Conservation (phyloP, 148 eudicot genomes). For the Vaccinium myrtillus region DNA sequence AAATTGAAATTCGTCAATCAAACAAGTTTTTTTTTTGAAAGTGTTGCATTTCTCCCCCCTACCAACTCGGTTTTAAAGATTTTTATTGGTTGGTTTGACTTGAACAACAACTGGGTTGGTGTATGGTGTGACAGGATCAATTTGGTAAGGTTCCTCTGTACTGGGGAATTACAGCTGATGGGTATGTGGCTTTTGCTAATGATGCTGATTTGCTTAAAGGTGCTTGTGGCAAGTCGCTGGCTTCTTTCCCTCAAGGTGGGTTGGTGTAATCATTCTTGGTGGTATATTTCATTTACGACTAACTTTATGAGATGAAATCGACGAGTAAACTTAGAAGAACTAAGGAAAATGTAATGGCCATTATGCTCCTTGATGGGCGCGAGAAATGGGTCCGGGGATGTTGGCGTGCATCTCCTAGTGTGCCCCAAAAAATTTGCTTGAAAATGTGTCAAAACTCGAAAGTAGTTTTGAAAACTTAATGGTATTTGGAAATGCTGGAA, state of each 20-base stretch:
- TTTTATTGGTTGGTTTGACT: constrained; percentile 8
- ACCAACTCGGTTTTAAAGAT: not conserved
- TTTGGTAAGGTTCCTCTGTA: constrained; percentile 80
- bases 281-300: constrained; percentile 1
- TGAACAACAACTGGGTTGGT: not conserved
- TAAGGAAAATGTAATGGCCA: not conserved
- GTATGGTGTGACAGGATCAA: constrained; percentile 57
- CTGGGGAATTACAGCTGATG: constrained; percentile 98
- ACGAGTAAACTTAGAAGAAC: not conserved
- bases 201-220: constrained; percentile 91
- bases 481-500: not conserved
- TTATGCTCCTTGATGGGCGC: not conserved
- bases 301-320: not conserved
- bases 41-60: not conserved
- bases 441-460: not conserved
- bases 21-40: not conserved
- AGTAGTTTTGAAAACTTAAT: not conserved
- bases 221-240: constrained; percentile 97
- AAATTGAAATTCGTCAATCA: not conserved
- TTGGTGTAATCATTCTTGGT: constrained; percentile 10
- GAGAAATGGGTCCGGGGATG: not conserved
- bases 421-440: not conserved
- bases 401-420: no score
- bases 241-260: constrained; percentile 96
- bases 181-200: constrained; percentile 78